A percentile compares a stretch with the other conserved stretches of the same genome.
Evolutionary conservation across 1,139 yeast genomes (phyloP).

Genomic region (Pneumocystis sp.): DNA sequence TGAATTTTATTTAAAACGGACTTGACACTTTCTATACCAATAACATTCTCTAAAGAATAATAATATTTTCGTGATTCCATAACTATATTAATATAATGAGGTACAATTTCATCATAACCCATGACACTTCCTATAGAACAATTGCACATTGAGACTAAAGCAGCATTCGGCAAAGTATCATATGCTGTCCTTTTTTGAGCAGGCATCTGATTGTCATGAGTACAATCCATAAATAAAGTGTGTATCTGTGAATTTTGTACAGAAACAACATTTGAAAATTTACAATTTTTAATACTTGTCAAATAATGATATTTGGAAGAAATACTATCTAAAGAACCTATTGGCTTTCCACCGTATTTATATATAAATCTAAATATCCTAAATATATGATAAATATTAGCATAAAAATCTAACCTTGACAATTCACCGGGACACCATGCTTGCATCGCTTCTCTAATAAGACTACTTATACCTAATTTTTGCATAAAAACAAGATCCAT

Average conservation of each 20-base stretch:
- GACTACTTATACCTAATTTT: constrained; percentile 69
- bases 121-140: constrained; percentile 90
- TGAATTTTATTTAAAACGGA: constrained; percentile 45
- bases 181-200: constrained; percentile 80
- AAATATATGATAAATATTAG: background rate
- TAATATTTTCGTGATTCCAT: constrained; percentile 50
- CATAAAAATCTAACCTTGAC: constrained; percentile 26
- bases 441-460: constrained; percentile 95
- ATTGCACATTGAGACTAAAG: constrained; percentile 80
- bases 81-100: constrained; percentile 69
- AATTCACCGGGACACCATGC: constrained; percentile 81
- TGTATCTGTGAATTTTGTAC: constrained; percentile 62
- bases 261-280: constrained; percentile 20
- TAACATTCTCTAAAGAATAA: constrained; percentile 29
- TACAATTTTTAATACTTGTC: constrained; percentile 1
- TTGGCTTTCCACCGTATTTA: constrained; percentile 87
- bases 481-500: constrained; percentile 85
- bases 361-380: constrained; percentile 45
- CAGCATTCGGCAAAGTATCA: constrained; percentile 90
- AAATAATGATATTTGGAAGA: constrained; percentile 2
- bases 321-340: constrained; percentile 51
- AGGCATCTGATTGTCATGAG: constrained; percentile 90
- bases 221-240: constrained; percentile 92
- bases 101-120: constrained; percentile 89
- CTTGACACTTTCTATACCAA: constrained; percentile 65